These are phyloP conservation scores for sorghum (Sorghum bicolor) DNA, from an alignment of 176 grass and related monocot species.

Conservation along the genomic window Sorghum_bicolor_NCBIv3 NC_012871.2:14000001-14000500, in stretches of 20 bases:
- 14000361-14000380: conserved; percentile 78
- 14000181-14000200: background rate
- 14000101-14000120: background rate
- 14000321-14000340: conserved; percentile 46
- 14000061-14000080: background rate
- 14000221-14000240: background rate
- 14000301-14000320: background rate
- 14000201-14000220: background rate
- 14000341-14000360: conserved; percentile 86
- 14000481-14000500: conserved; percentile 22
- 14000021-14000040: no score
- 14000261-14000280: conserved; percentile 13
- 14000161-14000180: background rate
- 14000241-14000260: background rate
- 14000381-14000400: conserved; percentile 50
- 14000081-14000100: background rate
- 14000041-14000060: background rate
- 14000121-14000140: background rate
- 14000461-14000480: background rate
- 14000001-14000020: background rate
- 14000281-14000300: background rate
- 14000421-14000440: conserved; percentile 42
- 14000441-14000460: background rate
- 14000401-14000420: conserved; percentile 55
- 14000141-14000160: no score